Evolutionary conservation across 2,329 filamentous ascomycete genomes (phyloP).

Genomic region (Sphaerulina populicola): DNA sequence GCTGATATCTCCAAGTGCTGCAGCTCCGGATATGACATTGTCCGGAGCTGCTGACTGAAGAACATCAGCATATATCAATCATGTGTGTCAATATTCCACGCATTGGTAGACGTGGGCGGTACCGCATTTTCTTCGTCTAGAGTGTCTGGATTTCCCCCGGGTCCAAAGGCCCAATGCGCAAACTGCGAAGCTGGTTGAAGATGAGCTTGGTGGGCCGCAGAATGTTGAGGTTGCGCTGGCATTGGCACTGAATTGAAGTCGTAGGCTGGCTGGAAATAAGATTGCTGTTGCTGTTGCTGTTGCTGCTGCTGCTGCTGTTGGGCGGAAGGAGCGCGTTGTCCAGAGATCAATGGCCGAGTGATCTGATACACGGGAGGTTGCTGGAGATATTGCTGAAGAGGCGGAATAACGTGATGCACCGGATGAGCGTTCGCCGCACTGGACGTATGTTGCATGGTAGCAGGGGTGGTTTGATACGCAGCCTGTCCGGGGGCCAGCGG

Average conservation of each 20-base stretch:
- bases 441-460: slow-evolving; percentile 12
- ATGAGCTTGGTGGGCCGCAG: slow-evolving; percentile 8
- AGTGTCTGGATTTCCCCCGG: slow-evolving; percentile 20
- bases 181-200: slow-evolving; percentile 25
- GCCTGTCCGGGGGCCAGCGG: slow-evolving; percentile 11
- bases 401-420: slow-evolving; percentile 18
- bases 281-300: slow-evolving; percentile 15
- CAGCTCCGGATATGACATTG: not conserved
- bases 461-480: slow-evolving; percentile 6
- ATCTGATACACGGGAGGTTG: slow-evolving; percentile 11
- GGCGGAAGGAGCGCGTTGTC: slow-evolving; percentile 4
- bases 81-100: slow-evolving; percentile 18
- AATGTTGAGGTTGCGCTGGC: slow-evolving; percentile 11
- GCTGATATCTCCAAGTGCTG: not conserved
- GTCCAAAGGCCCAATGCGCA: slow-evolving; percentile 24
- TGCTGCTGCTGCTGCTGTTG: slow-evolving; percentile 16
- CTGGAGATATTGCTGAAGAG: slow-evolving; percentile 11
- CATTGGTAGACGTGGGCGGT: slow-evolving; percentile 22
- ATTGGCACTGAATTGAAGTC: slow-evolving; percentile 12
- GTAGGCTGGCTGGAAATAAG: slow-evolving; percentile 18
- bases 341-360: slow-evolving; percentile 6
- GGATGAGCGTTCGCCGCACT: slow-evolving; percentile 10
- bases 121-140: slow-evolving; percentile 30
- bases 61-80: slow-evolving; percentile 4
- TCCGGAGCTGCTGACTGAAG: not conserved